A percentile compares a stretch with the other conserved stretches of the same genome.
Evolutionary conservation across 2,329 filamentous ascomycete species (phyloP).

Genomic region (Ceratocystis huliohia): DNA sequence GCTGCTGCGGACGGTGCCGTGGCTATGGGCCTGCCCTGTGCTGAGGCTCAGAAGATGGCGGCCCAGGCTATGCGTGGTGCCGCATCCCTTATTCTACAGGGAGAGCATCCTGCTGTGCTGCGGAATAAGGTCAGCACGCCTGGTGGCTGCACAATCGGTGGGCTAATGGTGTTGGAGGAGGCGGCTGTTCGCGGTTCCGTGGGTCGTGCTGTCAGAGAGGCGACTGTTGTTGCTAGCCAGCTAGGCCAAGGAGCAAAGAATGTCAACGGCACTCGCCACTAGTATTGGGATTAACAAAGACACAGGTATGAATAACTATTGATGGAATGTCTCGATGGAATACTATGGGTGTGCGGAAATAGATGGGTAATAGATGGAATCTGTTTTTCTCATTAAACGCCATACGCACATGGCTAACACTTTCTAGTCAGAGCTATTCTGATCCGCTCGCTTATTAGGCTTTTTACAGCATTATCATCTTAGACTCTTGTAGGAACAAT

Average conservation of each 20-base stretch:
- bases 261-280: constrained; percentile 29
- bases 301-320: neutral
- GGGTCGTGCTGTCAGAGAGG: constrained; percentile 55
- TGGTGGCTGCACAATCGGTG: constrained; percentile 65
- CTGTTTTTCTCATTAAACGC: neutral
- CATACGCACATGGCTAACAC: neutral
- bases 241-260: constrained; percentile 36
- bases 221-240: constrained; percentile 56
- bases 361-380: neutral
- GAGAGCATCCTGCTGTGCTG: constrained; percentile 63
- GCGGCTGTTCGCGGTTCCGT: constrained; percentile 54
- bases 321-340: constrained; percentile 14
- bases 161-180: constrained; percentile 61
- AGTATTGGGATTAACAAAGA: constrained; percentile 19
- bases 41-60: constrained; percentile 63
- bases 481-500: neutral
- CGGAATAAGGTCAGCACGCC: constrained; percentile 67
- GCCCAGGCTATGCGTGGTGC: constrained; percentile 67
- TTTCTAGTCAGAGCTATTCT: neutral
- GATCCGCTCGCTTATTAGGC: neutral
- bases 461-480: neutral
- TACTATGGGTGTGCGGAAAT: neutral
- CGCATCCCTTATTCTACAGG: constrained; percentile 53
- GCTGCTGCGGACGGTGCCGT: constrained; percentile 65
- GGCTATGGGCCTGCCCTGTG: constrained; percentile 62